Percentiles rank a stretch among this genome's conserved stretches.
Conservation (phyloP, 805 yeast genomes). For the Ogataea sp. region DNA sequence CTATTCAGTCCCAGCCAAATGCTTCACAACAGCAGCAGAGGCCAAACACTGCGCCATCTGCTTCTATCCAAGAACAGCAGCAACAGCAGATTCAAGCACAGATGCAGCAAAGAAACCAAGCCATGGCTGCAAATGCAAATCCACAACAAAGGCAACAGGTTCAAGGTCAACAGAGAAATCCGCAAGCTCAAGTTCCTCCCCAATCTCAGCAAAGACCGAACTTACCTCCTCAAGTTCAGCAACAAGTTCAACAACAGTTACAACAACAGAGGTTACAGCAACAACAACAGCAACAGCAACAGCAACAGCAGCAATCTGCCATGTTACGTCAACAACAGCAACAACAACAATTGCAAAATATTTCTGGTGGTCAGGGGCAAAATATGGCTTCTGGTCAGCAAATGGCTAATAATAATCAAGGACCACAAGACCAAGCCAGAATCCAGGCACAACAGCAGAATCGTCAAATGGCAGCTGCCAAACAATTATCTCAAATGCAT, state of each 20-base stretch:
- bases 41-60: too few species aligned
- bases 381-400: too few species aligned
- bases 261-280: neutral
- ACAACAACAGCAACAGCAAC: slow-evolving; percentile 7
- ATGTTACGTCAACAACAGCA: slow-evolving; percentile 2
- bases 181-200: slow-evolving; percentile 13
- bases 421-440: neutral
- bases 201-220: slow-evolving; percentile 9
- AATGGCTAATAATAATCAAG: too few species aligned
- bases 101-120: neutral
- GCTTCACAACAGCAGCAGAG: slow-evolving; percentile 2
- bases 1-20: too few species aligned
- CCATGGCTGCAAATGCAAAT: slow-evolving; percentile 3
- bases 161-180: slow-evolving; percentile 8
- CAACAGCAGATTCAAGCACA: slow-evolving; percentile 10
- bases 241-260: slow-evolving; percentile 3
- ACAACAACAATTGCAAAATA: neutral
- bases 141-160: too few species aligned
- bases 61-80: slow-evolving; percentile 1
- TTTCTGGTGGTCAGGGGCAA: slow-evolving; percentile 1
- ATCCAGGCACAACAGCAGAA: neutral
- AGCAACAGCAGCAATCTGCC: slow-evolving; percentile 3
- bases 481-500: slow-evolving; percentile 1
- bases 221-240: neutral
- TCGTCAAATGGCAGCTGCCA: slow-evolving; percentile 1